Evolutionary conservation across 225 moss, liverwort and hornwort species (phyloP).

Genomic region (Physcomitrium patens): DNA sequence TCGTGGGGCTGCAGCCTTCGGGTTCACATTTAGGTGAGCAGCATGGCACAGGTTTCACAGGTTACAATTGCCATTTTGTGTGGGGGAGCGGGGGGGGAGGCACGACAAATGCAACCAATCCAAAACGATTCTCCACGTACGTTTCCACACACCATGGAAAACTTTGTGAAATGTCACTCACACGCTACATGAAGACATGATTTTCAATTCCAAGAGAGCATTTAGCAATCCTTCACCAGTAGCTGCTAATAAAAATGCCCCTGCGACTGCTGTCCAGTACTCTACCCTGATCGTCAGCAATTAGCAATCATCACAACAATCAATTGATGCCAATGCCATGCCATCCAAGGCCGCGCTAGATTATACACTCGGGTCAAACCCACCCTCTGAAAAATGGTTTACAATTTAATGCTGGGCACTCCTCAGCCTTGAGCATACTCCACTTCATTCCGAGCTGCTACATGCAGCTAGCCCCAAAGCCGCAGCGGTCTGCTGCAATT

Average conservation of each 20-base stretch:
- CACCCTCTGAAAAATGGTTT: constrained; percentile 32
- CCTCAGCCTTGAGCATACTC: constrained; percentile 9
- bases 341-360: constrained; percentile 31
- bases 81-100: not conserved
- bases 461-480: not conserved
- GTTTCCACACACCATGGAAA: not conserved
- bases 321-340: constrained; percentile 18
- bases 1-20: not conserved
- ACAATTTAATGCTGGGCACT: constrained; percentile 25
- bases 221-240: constrained; percentile 18
- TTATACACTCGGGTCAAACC: constrained; percentile 26
- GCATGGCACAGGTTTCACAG: not conserved
- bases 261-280: constrained; percentile 19
- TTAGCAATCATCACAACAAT: not conserved
- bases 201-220: constrained; percentile 34
- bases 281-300: constrained; percentile 14
- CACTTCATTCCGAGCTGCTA: not conserved
- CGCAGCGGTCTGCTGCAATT: not conserved
- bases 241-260: constrained; percentile 10
- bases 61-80: not conserved
- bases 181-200: constrained; percentile 16
- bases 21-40: not conserved
- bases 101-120: not conserved
- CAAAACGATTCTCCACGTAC: not conserved
- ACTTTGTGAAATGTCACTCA: not conserved